Percentiles rank a stretch among this genome's conserved stretches.
Conservation (phyloP, 768 basidiomycete genomes). For the Boletellus sp. region DNA sequence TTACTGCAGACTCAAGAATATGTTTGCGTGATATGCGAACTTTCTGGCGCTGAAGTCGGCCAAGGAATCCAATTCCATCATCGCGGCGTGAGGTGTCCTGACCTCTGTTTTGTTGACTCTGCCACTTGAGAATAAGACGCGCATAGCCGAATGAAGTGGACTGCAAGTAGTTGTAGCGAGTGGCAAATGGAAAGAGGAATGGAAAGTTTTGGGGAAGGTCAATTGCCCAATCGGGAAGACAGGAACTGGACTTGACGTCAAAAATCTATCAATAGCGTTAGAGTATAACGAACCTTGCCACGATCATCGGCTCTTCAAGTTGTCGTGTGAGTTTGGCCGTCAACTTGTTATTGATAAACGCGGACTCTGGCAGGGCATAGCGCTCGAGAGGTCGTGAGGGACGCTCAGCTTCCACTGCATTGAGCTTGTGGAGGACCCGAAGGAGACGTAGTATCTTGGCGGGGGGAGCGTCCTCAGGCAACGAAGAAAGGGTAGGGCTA, state of each 20-base stretch:
- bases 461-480: slow-evolving; percentile 81
- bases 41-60: slow-evolving; percentile 91
- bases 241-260: slow-evolving; percentile 55
- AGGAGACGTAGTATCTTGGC: slow-evolving; percentile 89
- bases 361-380: slow-evolving; percentile 67
- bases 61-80: slow-evolving; percentile 89
- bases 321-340: slow-evolving; percentile 97
- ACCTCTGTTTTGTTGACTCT: slow-evolving; percentile 76
- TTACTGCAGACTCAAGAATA: slow-evolving; percentile 92
- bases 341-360: slow-evolving; percentile 96
- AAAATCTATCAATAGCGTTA: background rate
- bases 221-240: slow-evolving; percentile 95
- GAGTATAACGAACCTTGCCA: slow-evolving; percentile 69
- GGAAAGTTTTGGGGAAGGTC: slow-evolving; percentile 96
- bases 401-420: slow-evolving; percentile 69
- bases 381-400: slow-evolving; percentile 44
- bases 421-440: slow-evolving; percentile 81
- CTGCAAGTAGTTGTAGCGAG: slow-evolving; percentile 94
- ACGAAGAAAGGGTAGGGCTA: slow-evolving; percentile 67
- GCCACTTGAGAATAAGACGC: slow-evolving; percentile 92
- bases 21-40: slow-evolving; percentile 94
- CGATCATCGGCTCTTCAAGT: slow-evolving; percentile 97
- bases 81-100: slow-evolving; percentile 81
- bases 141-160: slow-evolving; percentile 98
- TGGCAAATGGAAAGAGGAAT: slow-evolving; percentile 98